phyloP scores from a whole-genome alignment of 176 grass and related monocot species.

The Pharus latifolius region DNA sequence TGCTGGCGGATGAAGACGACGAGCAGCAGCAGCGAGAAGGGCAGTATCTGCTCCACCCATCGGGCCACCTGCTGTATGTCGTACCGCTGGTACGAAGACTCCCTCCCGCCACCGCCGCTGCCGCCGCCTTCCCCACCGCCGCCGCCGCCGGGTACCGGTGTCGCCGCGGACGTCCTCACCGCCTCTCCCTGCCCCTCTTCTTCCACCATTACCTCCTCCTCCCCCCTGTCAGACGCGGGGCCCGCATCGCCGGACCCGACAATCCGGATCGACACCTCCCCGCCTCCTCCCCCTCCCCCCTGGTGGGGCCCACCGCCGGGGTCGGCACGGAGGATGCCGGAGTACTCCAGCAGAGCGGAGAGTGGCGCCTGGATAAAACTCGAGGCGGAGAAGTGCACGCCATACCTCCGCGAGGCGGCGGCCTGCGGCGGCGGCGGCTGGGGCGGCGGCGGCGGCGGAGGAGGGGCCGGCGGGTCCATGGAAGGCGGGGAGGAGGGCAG shows the following conservation, averaged over 20 bases:
- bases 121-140: neutral
- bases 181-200: neutral
- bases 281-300: conserved; percentile 8
- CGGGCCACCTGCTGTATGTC: conserved; percentile 95
- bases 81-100: conserved; percentile 71
- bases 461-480: conserved; percentile 38
- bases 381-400: conserved; percentile 77
- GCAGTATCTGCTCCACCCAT: conserved; percentile 98
- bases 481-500: neutral
- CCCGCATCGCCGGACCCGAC: conserved; percentile 52
- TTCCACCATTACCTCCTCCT: conserved; percentile 20
- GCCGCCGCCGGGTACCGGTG: neutral
- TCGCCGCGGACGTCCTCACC: neutral
- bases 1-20: conserved; percentile 98
- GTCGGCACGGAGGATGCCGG: conserved; percentile 65
- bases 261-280: conserved; percentile 91
- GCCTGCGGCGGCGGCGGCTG: neutral
- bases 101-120: conserved; percentile 19
- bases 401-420: conserved; percentile 52
- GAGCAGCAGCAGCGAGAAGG: conserved; percentile 86
- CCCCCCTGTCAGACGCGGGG: conserved; percentile 22
- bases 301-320: conserved; percentile 7
- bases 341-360: conserved; percentile 77
- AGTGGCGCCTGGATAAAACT: conserved; percentile 89
- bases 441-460: neutral